Conservation (phyloP, 1,284 basidiomycete species). For the Hemileia vastatrix region DNA sequence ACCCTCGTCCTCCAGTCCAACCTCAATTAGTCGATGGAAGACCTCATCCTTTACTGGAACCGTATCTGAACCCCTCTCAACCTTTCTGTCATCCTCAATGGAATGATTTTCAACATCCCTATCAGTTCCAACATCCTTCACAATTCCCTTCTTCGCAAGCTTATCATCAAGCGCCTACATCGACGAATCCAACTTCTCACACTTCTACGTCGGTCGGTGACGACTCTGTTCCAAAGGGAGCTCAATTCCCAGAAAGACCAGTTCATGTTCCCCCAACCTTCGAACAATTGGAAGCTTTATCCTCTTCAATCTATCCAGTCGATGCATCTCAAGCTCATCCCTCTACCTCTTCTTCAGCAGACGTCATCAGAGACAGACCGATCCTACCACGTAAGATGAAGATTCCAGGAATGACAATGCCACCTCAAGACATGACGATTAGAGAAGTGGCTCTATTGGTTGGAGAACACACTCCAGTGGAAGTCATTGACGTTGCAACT, state of each 20-base stretch:
- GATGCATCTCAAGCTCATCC: neutral
- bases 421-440: slow-evolving; percentile 57
- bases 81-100: too few relatives aligned
- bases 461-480: slow-evolving; percentile 65
- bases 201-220: too few relatives aligned
- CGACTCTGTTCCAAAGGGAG: too few relatives aligned
- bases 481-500: slow-evolving; percentile 80
- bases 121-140: too few relatives aligned
- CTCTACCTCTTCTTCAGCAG: neutral
- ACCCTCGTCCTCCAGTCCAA: too few relatives aligned
- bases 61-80: too few relatives aligned
- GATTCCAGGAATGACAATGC: slow-evolving; percentile 73
- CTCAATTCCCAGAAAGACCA: neutral
- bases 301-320: neutral
- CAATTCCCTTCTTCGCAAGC: too few relatives aligned
- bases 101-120: too few relatives aligned
- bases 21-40: too few relatives aligned
- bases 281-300: neutral
- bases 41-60: too few relatives aligned
- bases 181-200: too few relatives aligned
- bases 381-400: slow-evolving; percentile 3
- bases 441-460: slow-evolving; percentile 68
- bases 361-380: neutral
- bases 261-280: neutral
- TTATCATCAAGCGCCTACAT: too few relatives aligned